Evolutionary conservation across 1,284 basidiomycete genomes (phyloP).

Genomic region (Ustilago nuda): DNA sequence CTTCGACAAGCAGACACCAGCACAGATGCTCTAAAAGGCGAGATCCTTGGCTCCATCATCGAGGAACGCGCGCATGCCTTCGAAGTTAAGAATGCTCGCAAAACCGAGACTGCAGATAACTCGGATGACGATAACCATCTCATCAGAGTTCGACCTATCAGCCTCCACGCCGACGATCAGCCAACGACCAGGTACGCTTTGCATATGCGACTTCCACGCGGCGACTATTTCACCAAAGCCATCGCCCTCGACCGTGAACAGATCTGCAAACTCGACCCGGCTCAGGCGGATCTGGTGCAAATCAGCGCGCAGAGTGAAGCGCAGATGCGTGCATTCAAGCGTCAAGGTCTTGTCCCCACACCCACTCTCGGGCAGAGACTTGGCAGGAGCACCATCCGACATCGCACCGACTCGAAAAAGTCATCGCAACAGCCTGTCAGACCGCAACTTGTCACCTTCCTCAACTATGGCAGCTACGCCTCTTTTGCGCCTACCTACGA

Average conservation of each 20-base stretch:
- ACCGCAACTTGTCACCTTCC: constrained; percentile 45
- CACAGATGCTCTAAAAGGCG: constrained; percentile 23
- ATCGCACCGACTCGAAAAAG: constrained; percentile 28
- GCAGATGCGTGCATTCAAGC: constrained; percentile 27
- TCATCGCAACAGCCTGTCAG: constrained; percentile 16
- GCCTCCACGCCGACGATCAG: constrained; percentile 6
- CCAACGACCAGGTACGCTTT: constrained; percentile 51
- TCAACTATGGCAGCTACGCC: constrained; percentile 59
- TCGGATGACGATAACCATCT: background rate
- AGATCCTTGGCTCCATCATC: constrained; percentile 22
- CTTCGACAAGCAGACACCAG: constrained; percentile 25
- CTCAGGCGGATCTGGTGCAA: constrained; percentile 58
- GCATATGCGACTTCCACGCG: constrained; percentile 64
- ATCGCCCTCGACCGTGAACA: constrained; percentile 31
- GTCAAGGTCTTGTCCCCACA: constrained; percentile 32
- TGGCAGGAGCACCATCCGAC: constrained; percentile 21
- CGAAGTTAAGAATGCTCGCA: constrained; percentile 24
- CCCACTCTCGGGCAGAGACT: constrained; percentile 49
- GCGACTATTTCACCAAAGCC: constrained; percentile 67
- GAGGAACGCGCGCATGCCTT: constrained; percentile 22
- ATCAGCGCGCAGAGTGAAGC: constrained; percentile 47
- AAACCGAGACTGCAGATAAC: background rate
- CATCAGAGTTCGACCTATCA: background rate
- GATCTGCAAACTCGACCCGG: constrained; percentile 45
- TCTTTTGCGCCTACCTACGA: constrained; percentile 64